A percentile compares a stretch with the other conserved stretches of the same genome.
phyloP scores from a whole-genome alignment of 495 filamentous ascomycete genomes.

The Podospora pseudocomata region DNA sequence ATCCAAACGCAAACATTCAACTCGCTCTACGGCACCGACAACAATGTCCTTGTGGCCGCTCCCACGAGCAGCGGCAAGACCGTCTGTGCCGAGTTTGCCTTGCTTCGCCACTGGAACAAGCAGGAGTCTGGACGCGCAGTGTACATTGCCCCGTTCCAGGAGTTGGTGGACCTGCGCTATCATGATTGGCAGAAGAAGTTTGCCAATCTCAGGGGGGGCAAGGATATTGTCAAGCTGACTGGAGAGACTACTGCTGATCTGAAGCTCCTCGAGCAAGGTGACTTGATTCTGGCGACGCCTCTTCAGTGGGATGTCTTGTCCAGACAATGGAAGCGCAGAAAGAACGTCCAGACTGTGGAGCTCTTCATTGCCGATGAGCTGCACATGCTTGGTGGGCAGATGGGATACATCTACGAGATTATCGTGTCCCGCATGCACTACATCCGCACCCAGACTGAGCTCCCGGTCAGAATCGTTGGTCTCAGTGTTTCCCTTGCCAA shows the following conservation, averaged over 20 bases:
- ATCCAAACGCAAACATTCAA: conserved; percentile 97
- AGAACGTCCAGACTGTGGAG: conserved; percentile 87
- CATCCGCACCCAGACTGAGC: conserved; percentile 83
- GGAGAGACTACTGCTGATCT: conserved; percentile 91
- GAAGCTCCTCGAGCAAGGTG: conserved; percentile 80
- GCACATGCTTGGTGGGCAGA: conserved; percentile 88
- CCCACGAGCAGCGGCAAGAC: conserved; percentile 95
- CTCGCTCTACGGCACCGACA: conserved; percentile 80
- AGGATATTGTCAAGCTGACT: conserved; percentile 88
- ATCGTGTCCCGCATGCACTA: conserved; percentile 97
- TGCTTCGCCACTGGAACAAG: conserved; percentile 83
- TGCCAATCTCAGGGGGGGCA: conserved; percentile 69
- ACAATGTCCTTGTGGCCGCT: conserved; percentile 87
- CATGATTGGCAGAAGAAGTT: conserved; percentile 83
- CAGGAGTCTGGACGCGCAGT: conserved; percentile 73
- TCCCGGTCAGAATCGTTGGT: conserved; percentile 80
- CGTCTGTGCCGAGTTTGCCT: conserved; percentile 89
- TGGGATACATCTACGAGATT: conserved; percentile 90
- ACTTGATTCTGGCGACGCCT: conserved; percentile 90
- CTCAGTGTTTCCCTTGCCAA: conserved; percentile 92
- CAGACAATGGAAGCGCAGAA: conserved; percentile 89
- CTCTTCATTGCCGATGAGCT: conserved; percentile 96
- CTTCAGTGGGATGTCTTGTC: conserved; percentile 94
- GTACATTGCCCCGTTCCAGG: conserved; percentile 95
- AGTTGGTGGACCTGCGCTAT: conserved; percentile 75